Evolutionary conservation across 768 basidiomycete species (phyloP), one percentile per base, ranked within the genome.

Genomic region (Gloeophyllum trabeum): DNA sequence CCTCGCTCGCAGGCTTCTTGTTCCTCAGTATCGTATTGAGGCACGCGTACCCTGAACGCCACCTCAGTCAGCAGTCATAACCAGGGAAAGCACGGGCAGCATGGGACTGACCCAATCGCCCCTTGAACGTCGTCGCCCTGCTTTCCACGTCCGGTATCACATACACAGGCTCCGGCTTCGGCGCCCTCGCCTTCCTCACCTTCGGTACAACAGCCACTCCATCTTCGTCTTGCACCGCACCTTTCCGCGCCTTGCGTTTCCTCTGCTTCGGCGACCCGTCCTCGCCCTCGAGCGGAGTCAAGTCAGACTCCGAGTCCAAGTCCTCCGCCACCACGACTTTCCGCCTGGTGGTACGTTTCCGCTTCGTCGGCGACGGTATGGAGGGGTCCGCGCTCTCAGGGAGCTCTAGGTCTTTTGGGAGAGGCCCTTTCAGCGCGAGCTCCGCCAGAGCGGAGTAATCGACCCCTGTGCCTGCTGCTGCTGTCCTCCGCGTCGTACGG

Each of bases 21-120:
- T 66, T 76, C 35, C 91, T 71, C 10, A 94, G 60, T 13, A 96
- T 66, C 0, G 91, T 92, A 52, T 92, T 92, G 39, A 92, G 57
- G 54, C 89, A 92, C 2, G 89, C 89, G 55, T 91, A 83, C 2
- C 79, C 79, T 37, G 20, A 69, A 52, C 39, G 5, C 47, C 49
- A 21, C 44, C 44, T 46, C 18, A 45, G 22, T 36, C 6, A 7
- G 32, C n/a, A 18, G 13, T 23, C 42, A 18, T 38, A 40, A 35
- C 24, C 24, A 6, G 20, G 36, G 10, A 24, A 20, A 14, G 21
- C 20, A 22, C 18, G 42, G n/a, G n/a, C n/a, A 56, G 51, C 54
- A 42, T 36, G 54, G 47, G 52, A 52, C 56, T 38, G 56, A 67
- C 75, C 77, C 25, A 79, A 59, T 43, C 73, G 66, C 46, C 86